Percentiles rank a stretch among this genome's conserved stretches.
Evolutionary conservation across 73 alveolate genomes (phyloP).

Genomic region (Symbiodinium pilosum): DNA sequence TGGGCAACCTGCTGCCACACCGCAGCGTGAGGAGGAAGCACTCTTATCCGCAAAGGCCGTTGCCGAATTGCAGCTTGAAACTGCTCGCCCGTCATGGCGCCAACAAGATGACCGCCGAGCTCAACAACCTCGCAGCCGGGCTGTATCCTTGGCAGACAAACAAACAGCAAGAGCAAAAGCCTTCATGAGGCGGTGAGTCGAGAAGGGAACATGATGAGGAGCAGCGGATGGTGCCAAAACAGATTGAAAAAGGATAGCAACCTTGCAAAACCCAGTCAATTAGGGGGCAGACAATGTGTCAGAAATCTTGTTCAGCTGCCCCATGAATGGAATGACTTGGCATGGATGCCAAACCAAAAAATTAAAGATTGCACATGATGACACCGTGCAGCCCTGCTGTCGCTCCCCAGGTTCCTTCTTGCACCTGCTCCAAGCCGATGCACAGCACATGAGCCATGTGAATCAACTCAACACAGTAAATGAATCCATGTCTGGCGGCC

Average conservation of each 20-base stretch:
- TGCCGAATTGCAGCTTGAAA: conserved; percentile 11
- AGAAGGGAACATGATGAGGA: too few relatives aligned
- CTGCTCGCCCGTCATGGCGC: conserved; percentile 81
- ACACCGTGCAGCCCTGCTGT: conserved; percentile 36
- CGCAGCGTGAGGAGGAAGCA: conserved; percentile 34
- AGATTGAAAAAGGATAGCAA: not conserved
- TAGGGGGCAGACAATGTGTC: too few relatives aligned
- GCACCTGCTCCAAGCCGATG: conserved; percentile 41
- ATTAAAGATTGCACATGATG: not conserved
- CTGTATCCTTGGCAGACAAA: conserved; percentile 25
- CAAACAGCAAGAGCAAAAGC: not conserved
- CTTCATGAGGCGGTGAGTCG: too few relatives aligned
- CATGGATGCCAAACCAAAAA: too few relatives aligned
- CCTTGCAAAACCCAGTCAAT: too few relatives aligned
- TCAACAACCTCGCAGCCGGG: conserved; percentile 81
- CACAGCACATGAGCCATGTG: too few relatives aligned
- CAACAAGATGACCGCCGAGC: conserved; percentile 75
- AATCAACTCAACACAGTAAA: too few relatives aligned
- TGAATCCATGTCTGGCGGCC: too few relatives aligned
- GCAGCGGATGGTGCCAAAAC: not conserved
- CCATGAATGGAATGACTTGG: too few relatives aligned
- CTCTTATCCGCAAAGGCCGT: conserved; percentile 71
- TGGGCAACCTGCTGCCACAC: conserved; percentile 92
- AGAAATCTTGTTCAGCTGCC: too few relatives aligned
- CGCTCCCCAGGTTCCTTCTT: conserved; percentile 77